Evolutionary conservation across 2,329 filamentous ascomycete genomes (phyloP).

Genomic region (Claviceps sp.): DNA sequence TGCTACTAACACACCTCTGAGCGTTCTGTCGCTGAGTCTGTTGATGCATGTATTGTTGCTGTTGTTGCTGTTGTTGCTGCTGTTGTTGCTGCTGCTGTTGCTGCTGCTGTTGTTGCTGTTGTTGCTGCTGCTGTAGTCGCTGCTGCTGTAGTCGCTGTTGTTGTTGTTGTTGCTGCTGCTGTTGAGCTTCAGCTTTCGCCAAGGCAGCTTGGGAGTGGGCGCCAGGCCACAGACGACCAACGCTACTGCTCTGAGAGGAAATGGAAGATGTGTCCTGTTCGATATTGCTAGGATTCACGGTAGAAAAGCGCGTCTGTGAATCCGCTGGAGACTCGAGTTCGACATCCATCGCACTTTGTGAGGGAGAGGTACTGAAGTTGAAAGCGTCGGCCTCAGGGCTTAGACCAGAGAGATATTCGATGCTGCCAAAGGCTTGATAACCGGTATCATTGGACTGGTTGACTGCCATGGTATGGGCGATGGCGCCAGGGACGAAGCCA

Average conservation of each 20-base stretch:
- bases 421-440: slow-evolving; percentile 34
- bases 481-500: slow-evolving; percentile 72
- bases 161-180: slow-evolving; percentile 51
- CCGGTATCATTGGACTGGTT: slow-evolving; percentile 48
- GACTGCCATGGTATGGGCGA: slow-evolving; percentile 67
- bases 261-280: slow-evolving; percentile 41
- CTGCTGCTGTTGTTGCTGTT: slow-evolving; percentile 48
- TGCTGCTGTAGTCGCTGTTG: slow-evolving; percentile 26
- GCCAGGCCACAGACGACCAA: slow-evolving; percentile 76
- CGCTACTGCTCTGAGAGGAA: slow-evolving; percentile 37
- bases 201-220: slow-evolving; percentile 85
- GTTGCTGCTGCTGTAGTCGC: slow-evolving; percentile 9
- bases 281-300: slow-evolving; percentile 61
- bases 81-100: slow-evolving; percentile 51
- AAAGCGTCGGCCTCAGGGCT: slow-evolving; percentile 53
- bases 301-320: slow-evolving; percentile 52
- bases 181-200: slow-evolving; percentile 58
- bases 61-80: slow-evolving; percentile 56
- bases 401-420: slow-evolving; percentile 41
- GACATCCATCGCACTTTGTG: slow-evolving; percentile 52
- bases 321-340: slow-evolving; percentile 31
- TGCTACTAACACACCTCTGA: slow-evolving; percentile 38
- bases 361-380: slow-evolving; percentile 58
- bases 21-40: slow-evolving; percentile 35
- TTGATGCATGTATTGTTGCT: slow-evolving; percentile 36